phyloP scores from a whole-genome alignment of 768 basidiomycete genomes.

The Crucibulum laeve region DNA sequence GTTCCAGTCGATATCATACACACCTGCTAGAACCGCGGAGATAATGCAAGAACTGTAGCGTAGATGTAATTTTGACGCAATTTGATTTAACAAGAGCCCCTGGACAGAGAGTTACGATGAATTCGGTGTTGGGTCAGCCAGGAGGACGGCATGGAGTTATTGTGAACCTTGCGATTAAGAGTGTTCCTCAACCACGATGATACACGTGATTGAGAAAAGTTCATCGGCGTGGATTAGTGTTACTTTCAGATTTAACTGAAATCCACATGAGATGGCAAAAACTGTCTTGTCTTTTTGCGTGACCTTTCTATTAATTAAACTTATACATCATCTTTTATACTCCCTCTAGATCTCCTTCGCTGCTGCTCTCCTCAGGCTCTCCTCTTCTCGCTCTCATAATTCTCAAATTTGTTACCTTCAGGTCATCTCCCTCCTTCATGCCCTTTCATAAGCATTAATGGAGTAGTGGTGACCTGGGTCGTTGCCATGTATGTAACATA shows the following conservation, averaged over 20 bases:
- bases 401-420: no score
- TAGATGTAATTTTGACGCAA: slow-evolving; percentile 48
- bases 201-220: slow-evolving; percentile 55
- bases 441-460: no score
- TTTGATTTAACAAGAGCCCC: slow-evolving; percentile 32
- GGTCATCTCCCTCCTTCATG: no score
- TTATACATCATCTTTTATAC: no score
- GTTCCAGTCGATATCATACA: slow-evolving; percentile 16
- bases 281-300: slow-evolving; percentile 14
- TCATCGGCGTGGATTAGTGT: slow-evolving; percentile 55
- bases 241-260: slow-evolving; percentile 40
- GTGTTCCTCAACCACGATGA: slow-evolving; percentile 42
- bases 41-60: slow-evolving; percentile 22
- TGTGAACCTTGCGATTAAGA: not conserved
- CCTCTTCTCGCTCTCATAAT: no score
- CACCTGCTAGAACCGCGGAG: slow-evolving; percentile 16
- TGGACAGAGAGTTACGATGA: slow-evolving; percentile 38
- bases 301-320: no score
- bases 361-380: no score
- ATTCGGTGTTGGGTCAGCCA: slow-evolving; percentile 46
- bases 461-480: no score
- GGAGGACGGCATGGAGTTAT: slow-evolving; percentile 36
- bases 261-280: slow-evolving; percentile 17
- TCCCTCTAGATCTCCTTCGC: no score
- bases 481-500: no score